Evolutionary conservation across 352 stramenopile genomes (phyloP).

Genomic region (Elongisporangium anandrum): DNA sequence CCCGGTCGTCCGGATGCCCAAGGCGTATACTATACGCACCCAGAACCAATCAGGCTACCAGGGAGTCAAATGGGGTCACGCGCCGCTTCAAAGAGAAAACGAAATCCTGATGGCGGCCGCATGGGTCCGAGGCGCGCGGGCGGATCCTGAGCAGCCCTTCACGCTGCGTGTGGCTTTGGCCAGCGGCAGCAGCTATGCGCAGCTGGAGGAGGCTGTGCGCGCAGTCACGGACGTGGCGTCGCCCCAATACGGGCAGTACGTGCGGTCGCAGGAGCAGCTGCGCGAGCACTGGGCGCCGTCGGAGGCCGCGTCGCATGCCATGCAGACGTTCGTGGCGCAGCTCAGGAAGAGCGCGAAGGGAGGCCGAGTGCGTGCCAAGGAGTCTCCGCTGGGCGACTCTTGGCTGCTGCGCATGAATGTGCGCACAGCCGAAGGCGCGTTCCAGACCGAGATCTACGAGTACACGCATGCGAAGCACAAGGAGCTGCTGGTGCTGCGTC

Average conservation of each 20-base stretch:
- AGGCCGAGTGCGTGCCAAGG: slow-evolving; percentile 4
- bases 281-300: slow-evolving; percentile 33
- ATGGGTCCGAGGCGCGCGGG: slow-evolving; percentile 26
- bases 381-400: slow-evolving; percentile 31
- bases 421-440: slow-evolving; percentile 38
- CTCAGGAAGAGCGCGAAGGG: slow-evolving; percentile 11
- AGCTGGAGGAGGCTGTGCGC: slow-evolving; percentile 35
- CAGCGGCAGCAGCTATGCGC: slow-evolving; percentile 17
- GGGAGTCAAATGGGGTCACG: not conserved
- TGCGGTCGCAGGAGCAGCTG: slow-evolving; percentile 25
- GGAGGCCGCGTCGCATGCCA: slow-evolving; percentile 6
- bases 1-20: not conserved
- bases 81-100: not conserved
- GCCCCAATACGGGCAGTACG: slow-evolving; percentile 43
- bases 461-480: slow-evolving; percentile 25
- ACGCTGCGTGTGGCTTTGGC: slow-evolving; percentile 34
- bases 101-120: slow-evolving; percentile 1
- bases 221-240: slow-evolving; percentile 45
- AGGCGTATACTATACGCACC: not conserved
- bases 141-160: slow-evolving; percentile 15
- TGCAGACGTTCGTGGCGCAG: slow-evolving; percentile 16
- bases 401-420: slow-evolving; percentile 39
- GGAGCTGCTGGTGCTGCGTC: slow-evolving; percentile 38
- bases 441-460: slow-evolving; percentile 49
- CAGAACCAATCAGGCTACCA: not conserved